phyloP scores from a whole-genome alignment of 176 grass and related monocot species.

The Poa pratensis region DNA sequence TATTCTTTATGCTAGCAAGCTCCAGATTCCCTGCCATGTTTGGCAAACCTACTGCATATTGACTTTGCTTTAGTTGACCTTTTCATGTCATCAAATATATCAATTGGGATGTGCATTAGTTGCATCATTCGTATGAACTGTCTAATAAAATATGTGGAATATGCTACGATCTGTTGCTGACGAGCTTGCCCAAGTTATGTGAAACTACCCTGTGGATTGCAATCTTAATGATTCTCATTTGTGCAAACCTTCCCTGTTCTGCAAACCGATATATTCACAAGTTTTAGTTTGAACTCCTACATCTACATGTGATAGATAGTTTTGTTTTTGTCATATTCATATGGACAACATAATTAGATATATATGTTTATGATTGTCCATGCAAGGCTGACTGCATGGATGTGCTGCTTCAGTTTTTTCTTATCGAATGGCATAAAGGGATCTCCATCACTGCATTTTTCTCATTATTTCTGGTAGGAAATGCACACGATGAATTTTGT shows the following conservation, averaged over 20 bases:
- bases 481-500: not conserved
- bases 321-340: not conserved
- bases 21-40: not conserved
- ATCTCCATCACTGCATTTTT: slow-evolving; percentile 12
- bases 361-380: not conserved
- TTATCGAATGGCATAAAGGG: not conserved
- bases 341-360: not conserved
- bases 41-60: not conserved
- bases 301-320: not conserved
- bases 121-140: not conserved
- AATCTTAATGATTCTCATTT: not conserved
- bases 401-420: not conserved
- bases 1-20: not conserved
- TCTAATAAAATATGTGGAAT: not conserved
- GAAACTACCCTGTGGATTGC: not conserved
- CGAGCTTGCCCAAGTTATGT: not conserved
- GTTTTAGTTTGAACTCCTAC: not conserved
- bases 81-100: not conserved
- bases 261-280: not conserved
- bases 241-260: not conserved
- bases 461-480: slow-evolving; percentile 7
- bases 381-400: not conserved
- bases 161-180: not conserved
- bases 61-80: not conserved
- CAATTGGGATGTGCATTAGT: not conserved